Percentiles rank a stretch among this genome's conserved stretches.
Evolutionary conservation across 768 basidiomycete species (phyloP).

Genomic region (Lyophyllum atratum): DNA sequence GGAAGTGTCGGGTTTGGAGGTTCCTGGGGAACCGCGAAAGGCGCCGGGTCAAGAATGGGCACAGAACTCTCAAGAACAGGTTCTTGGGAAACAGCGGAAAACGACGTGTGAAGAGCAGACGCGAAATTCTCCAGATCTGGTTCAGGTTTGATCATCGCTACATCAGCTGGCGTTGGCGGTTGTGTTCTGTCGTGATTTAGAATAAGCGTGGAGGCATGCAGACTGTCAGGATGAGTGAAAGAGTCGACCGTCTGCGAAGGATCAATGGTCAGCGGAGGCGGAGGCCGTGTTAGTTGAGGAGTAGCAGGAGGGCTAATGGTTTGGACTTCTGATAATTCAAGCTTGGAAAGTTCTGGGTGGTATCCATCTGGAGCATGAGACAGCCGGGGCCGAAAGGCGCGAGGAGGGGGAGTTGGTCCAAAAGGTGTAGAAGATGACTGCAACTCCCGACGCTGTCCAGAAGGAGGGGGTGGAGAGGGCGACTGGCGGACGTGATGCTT

Average conservation of each 20-base stretch:
- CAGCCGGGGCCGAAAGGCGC: neutral
- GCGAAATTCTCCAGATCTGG: slow-evolving; percentile 6
- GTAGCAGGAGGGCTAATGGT: neutral
- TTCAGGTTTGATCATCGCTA: slow-evolving; percentile 6
- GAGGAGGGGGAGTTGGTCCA: neutral
- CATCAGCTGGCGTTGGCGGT: neutral
- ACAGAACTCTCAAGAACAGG: slow-evolving; percentile 4
- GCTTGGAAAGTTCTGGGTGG: neutral
- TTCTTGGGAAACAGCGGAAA: slow-evolving; percentile 3
- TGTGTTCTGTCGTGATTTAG: neutral
- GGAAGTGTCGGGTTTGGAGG: slow-evolving; percentile 13
- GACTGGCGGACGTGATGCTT: neutral
- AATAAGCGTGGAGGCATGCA: neutral
- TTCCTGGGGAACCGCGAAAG: neutral
- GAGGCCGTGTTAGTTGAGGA: neutral
- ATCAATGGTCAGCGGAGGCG: neutral
- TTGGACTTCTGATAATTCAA: neutral
- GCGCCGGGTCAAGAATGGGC: neutral
- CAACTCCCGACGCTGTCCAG: neutral
- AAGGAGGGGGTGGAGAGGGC: slow-evolving; percentile 1
- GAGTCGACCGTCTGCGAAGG: neutral
- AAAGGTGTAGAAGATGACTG: neutral
- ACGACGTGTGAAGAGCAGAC: neutral
- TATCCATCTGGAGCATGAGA: slow-evolving; percentile 2
- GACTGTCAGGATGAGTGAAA: neutral